Conservation (phyloP, 257 asterid species). For the Solanum sejunctum region DNA sequence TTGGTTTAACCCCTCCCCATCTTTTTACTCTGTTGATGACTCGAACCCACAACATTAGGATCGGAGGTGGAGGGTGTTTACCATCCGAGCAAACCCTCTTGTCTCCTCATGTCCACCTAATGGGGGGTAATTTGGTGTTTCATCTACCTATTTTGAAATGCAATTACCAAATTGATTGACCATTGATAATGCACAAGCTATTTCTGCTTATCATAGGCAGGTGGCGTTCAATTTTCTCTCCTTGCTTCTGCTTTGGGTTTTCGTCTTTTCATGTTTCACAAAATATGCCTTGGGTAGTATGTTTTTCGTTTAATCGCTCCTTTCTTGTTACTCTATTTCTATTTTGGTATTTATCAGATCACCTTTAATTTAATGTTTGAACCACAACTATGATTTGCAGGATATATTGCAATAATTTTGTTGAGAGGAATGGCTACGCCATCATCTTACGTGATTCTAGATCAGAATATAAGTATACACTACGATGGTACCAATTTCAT, state of each 20-base stretch:
- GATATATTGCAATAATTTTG: background rate
- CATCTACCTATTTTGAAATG: background rate
- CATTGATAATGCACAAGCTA: background rate
- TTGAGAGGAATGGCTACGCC: background rate
- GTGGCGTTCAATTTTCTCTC: background rate
- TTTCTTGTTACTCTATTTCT: background rate
- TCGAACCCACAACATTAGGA: background rate
- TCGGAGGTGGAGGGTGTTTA: background rate
- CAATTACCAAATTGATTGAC: background rate
- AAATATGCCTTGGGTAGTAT: no score
- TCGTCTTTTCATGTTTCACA: no score
- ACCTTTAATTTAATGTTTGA: no score
- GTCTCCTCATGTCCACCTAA: background rate
- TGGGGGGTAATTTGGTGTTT: background rate
- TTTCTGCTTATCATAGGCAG: background rate
- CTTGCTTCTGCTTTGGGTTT: no score
- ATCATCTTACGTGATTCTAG: constrained; percentile 16
- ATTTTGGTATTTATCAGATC: background rate
- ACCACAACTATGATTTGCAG: no score
- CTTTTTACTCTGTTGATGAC: no score
- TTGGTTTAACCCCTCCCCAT: no score
- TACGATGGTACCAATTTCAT: constrained; percentile 34
- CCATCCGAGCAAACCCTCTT: background rate
- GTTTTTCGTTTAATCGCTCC: no score
- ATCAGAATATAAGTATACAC: constrained; percentile 55